A percentile compares a stretch with the other conserved stretches of the same genome.
These are phyloP conservation scores for Tirmania nivea DNA, from an alignment of 495 filamentous ascomycete genomes.

Conservation along the genomic window DNA sequence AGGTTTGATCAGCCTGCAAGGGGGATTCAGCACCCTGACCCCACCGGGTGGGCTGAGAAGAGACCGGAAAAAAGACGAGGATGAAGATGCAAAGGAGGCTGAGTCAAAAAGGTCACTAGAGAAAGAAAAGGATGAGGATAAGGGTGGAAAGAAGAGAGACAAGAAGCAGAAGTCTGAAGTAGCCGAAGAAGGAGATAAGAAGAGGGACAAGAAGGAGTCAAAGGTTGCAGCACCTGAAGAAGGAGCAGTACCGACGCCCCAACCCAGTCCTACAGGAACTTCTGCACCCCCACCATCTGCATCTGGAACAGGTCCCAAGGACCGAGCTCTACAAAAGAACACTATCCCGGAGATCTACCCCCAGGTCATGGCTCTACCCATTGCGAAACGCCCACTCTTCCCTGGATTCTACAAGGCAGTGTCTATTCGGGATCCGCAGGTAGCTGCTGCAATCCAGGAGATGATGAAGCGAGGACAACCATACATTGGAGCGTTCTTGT, in stretches of 20 bases:
- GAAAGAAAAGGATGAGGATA: not conserved
- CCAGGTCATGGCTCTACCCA: slow-evolving; percentile 97
- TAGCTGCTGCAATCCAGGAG: slow-evolving; percentile 74
- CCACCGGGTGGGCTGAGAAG: not conserved
- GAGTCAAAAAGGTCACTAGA: not conserved
- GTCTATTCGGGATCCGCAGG: slow-evolving; percentile 76
- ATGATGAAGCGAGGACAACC: slow-evolving; percentile 97
- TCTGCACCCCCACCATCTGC: slow-evolving; percentile 14
- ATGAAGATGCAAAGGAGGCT: not conserved
- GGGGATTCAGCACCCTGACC: not conserved
- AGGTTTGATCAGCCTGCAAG: not conserved
- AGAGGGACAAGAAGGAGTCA: not conserved
- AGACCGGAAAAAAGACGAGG: not conserved
- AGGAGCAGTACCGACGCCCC: slow-evolving; percentile 29
- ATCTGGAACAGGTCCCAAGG: slow-evolving; percentile 32
- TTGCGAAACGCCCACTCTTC: slow-evolving; percentile 82
- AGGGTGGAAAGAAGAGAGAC: not conserved
- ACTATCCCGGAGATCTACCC: slow-evolving; percentile 87
- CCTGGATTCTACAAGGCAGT: slow-evolving; percentile 98
- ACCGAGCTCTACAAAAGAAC: slow-evolving; percentile 58
- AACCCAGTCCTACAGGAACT: not conserved
- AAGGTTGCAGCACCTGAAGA: slow-evolving; percentile 16
- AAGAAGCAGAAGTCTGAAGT: not conserved
- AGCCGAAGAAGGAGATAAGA: not conserved
- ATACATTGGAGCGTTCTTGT: slow-evolving; percentile 88